phyloP scores from a whole-genome alignment of 257 asterid genomes.

The Paraleonurus japonicus region DNA sequence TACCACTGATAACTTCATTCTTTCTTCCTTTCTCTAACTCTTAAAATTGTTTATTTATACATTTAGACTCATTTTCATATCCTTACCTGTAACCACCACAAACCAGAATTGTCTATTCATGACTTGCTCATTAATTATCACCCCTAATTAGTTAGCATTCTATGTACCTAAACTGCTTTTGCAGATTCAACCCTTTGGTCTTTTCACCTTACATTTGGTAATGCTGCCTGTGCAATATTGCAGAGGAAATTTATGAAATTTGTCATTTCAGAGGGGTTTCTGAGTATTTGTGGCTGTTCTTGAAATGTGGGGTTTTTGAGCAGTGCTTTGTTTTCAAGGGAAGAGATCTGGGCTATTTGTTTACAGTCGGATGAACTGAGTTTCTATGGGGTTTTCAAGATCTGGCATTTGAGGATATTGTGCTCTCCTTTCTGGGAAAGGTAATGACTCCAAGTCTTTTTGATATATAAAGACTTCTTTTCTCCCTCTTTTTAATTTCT shows the following conservation, averaged over 20 bases:
- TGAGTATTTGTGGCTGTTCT: background rate
- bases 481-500: constrained; percentile 1
- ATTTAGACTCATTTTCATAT: constrained; percentile 27
- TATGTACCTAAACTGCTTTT: constrained; percentile 43
- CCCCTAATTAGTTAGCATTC: constrained; percentile 35
- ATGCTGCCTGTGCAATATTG: constrained; percentile 36
- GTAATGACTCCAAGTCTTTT: constrained; percentile 34
- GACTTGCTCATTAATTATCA: constrained; percentile 34
- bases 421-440: constrained; percentile 36
- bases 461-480: background rate
- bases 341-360: constrained; percentile 53
- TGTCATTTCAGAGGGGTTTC: constrained; percentile 34
- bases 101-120: constrained; percentile 41
- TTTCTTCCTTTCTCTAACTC: constrained; percentile 37
- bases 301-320: background rate
- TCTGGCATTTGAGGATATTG: constrained; percentile 47
- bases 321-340: constrained; percentile 26
- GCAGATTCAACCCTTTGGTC: constrained; percentile 42
- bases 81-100: constrained; percentile 48
- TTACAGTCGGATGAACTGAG: constrained; percentile 24
- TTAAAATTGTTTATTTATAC: constrained; percentile 22
- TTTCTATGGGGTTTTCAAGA: constrained; percentile 54
- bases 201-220: constrained; percentile 37
- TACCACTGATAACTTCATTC: constrained; percentile 71
- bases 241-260: constrained; percentile 23